Evolutionary conservation across 2,329 filamentous ascomycete genomes (phyloP).

Genomic region (Colletotrichum sp.): DNA sequence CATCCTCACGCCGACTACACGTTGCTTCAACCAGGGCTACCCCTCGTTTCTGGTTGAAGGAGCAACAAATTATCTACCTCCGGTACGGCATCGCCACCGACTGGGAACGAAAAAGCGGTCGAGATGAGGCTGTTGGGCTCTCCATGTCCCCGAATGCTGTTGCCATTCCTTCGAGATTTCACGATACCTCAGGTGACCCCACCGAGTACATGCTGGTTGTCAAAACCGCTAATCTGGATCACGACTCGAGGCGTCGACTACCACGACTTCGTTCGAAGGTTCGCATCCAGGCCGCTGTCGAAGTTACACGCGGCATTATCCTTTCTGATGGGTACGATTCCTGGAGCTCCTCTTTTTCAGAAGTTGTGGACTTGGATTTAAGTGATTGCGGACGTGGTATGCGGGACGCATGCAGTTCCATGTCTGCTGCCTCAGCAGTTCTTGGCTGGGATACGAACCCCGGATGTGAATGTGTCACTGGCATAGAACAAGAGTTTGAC

Average conservation of each 20-base stretch:
- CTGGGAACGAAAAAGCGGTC: background rate
- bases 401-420: fast-evolving
- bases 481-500: too few relatives aligned
- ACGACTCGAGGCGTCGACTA: background rate
- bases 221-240: background rate
- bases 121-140: background rate
- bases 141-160: background rate
- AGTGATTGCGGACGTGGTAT: background rate
- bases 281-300: background rate
- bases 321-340: fast-evolving
- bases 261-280: background rate
- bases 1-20: background rate
- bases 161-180: background rate
- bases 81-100: background rate
- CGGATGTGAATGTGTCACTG: background rate
- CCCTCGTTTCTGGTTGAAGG: background rate
- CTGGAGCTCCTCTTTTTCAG: fast-evolving
- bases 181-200: background rate
- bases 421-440: background rate
- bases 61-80: background rate
- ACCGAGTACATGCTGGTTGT: background rate
- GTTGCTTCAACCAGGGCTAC: background rate
- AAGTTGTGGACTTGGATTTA: background rate
- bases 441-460: background rate
- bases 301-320: background rate